Evolutionary conservation across 768 basidiomycete genomes (phyloP).

Genomic region (Rhodotorula paludigena): DNA sequence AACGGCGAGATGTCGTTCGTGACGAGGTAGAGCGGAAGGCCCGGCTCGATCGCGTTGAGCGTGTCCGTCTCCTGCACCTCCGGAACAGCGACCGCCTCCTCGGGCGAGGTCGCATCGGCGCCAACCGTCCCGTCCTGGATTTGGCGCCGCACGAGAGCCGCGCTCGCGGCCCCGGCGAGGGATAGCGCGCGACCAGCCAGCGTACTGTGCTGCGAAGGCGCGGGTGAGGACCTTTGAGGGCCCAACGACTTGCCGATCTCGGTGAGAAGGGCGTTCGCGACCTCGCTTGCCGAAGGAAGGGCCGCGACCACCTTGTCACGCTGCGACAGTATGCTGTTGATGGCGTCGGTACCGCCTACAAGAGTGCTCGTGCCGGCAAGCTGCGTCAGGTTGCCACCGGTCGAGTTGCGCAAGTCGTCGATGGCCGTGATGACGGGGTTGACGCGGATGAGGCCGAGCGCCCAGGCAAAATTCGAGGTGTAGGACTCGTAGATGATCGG

Average conservation of each 20-base stretch:
- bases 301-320: constrained; percentile 1
- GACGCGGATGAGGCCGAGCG: constrained; percentile 64
- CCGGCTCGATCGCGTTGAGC: constrained; percentile 28
- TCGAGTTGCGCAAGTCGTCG: constrained; percentile 71
- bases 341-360: constrained; percentile 37
- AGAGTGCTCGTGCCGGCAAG: constrained; percentile 22
- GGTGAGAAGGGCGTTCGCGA: constrained; percentile 2
- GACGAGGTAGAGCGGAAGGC: constrained; percentile 42
- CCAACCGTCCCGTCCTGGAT: background rate
- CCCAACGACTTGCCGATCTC: background rate
- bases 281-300: constrained; percentile 1
- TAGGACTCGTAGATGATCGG: constrained; percentile 75
- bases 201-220: too few relatives aligned
- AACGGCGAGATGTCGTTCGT: constrained; percentile 67
- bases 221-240: background rate
- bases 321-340: constrained; percentile 21
- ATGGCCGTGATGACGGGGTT: constrained; percentile 68
- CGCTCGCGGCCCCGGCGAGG: too few relatives aligned
- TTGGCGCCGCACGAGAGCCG: background rate
- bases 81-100: constrained; percentile 37
- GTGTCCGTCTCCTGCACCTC: constrained; percentile 54
- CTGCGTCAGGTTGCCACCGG: constrained; percentile 69
- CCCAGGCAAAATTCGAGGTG: constrained; percentile 82
- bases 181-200: background rate
- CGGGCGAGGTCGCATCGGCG: background rate